Evolutionary conservation across 2,329 filamentous ascomycete genomes (phyloP).

Genomic region (Stagonosporopsis vannaccii): DNA sequence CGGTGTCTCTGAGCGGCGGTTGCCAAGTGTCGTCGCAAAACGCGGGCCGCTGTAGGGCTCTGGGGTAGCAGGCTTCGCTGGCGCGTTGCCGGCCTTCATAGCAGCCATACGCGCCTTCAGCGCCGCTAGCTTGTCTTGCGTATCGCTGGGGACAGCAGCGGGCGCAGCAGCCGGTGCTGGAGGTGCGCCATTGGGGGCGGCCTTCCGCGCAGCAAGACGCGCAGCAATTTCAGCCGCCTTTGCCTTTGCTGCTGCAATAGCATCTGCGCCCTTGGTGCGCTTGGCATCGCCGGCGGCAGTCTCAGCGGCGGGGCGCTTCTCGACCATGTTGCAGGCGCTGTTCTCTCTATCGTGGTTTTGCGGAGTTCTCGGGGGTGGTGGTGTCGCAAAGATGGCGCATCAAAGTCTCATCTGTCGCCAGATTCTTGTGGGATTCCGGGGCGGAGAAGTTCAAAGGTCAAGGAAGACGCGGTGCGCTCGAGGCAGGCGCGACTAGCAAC

Average conservation of each 20-base stretch:
- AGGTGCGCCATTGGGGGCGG: constrained; percentile 27
- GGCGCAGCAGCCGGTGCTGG: constrained; percentile 21
- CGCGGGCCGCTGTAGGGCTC: constrained; percentile 57
- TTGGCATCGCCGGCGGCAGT: constrained; percentile 41
- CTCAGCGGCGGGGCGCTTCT: constrained; percentile 54
- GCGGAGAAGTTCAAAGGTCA: neutral
- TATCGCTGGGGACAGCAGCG: constrained; percentile 15
- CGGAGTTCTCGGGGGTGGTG: constrained; percentile 20
- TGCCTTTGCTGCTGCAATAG: constrained; percentile 43
- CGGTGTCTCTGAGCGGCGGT: constrained; percentile 57
- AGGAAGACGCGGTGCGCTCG: constrained; percentile 8
- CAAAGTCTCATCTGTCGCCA: neutral
- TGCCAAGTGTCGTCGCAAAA: constrained; percentile 63
- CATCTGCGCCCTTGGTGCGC: constrained; percentile 49
- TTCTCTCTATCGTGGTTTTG: neutral
- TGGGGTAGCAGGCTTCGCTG: constrained; percentile 50
- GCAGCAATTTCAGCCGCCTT: constrained; percentile 46
- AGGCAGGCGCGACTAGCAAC: neutral
- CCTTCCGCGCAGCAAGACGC: constrained; percentile 39
- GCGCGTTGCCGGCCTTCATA: constrained; percentile 68
- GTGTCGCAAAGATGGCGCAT: neutral
- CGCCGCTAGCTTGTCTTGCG: constrained; percentile 21
- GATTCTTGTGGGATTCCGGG: neutral
- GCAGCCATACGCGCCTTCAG: constrained; percentile 39
- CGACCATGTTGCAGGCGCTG: constrained; percentile 43